Base-by-base conservation (phyloP, 2,329 filamentous ascomycete genomes). In the Leptodontidium sp. region DNA sequence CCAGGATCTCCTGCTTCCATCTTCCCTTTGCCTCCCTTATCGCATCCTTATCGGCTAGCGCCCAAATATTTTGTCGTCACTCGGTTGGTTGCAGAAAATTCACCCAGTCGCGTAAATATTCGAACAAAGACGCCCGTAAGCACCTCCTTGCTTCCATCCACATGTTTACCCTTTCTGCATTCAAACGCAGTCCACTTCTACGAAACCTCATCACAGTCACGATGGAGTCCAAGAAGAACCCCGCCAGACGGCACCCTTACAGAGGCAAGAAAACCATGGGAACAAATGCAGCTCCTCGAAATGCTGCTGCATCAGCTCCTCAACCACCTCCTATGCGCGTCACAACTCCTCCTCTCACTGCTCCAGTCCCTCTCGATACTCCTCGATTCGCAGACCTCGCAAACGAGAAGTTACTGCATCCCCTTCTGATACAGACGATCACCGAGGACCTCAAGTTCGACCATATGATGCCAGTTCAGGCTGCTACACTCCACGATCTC, bases 401-500 rank as follows among this genome's bases (percentile, higher is more conserved):
- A 59, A 79, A 78, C 29, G 76, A 80, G 64, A 80, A 79, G 68
- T 76, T 83, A 26, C 80, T 87, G 47, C 77, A 86, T 72, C 82
- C 83, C 1, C 75, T 80, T 40, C 76, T 88, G 52, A 77, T 88
- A 24, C 72, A 83, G 74, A 82, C 90, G 32, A 89, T 99, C 74
- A 91, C 87, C 1, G 74, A 86, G 5, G 87, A 88, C 64, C 92
- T 98, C 90, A 83, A 86, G 35, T 91, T 98, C 75, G 87, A 91
- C 61, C 88, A 84, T 50, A 98, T 99, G 96, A 98, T 95, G 26
- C 91, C 96, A 26, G 95, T 99, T 15, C 96, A 99, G 80, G 85
- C 88, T 59, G 87, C 90, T 78, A 97, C 95, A 14, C 94, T 99
- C 77, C 88, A 88, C 69, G 87, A 93, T 66, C 93, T 92, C 4